Evolutionary conservation across 441 rosid genomes (phyloP), one percentile per base, ranked within the genome.

Genomic region (Arabidopsis hybrid): DNA sequence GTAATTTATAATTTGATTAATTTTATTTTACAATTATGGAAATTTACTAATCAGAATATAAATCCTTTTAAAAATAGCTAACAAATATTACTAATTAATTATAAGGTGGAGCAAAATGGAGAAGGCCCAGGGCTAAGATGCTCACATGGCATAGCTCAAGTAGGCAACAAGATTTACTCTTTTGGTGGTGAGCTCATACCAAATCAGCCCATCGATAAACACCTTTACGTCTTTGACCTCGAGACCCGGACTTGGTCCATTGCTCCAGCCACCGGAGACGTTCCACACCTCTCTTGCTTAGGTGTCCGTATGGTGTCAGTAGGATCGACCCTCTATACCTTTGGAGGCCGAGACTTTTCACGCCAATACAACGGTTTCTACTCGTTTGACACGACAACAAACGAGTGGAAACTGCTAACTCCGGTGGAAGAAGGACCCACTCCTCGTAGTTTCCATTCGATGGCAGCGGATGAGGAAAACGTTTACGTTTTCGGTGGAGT

Each of bases 401-500:
- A 69, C 79, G 76, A 73, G 74, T 91, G 98, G 96, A 83, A 85
- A 31, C 81, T 84, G 1, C 72, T 91, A 3, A 83, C 96, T 12
- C 74, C 65, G 9, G 81, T 83, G 1, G 85, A 85, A 5, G 64
- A 29, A 5, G 86, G 97, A 1, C 96, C 97, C 0, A 29, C 89
- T 36, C 85, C 86, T 26, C 87, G 96, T 79, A 93, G 98, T 84
- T 93, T 87, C 82, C 97, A 93, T 80, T 87, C 96, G 7, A 83
- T 80, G 56, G 65, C 91, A 0, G 64, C 90, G 0, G 93, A 91
- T 79, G 91, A 83, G 8, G 76, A 77, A 5, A 78, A 56, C 56
- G 85, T 90, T 62, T 91, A 89, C 70, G 69, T 91, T 40, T 93
- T 93, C 31, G 97, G 97, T 2, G 98, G 97, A 2, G 92, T 96